phyloP scores from a whole-genome alignment of 2,329 filamentous ascomycete genomes.

The Bimuria novae-zelandiae region DNA sequence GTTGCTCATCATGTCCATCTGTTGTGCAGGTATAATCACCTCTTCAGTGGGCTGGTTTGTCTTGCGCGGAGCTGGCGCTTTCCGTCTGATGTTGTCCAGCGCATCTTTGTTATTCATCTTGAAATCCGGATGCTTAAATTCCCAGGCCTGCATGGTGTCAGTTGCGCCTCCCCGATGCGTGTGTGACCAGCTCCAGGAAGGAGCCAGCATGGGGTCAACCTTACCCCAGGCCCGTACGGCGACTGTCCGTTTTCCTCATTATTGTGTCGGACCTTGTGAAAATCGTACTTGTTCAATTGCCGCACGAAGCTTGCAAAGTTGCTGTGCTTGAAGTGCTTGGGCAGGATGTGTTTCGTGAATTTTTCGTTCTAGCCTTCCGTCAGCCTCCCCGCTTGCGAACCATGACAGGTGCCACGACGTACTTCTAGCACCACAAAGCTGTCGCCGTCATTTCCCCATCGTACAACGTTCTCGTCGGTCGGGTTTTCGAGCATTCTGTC shows the following conservation, averaged over 20 bases:
- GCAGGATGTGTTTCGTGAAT: slow-evolving; percentile 95
- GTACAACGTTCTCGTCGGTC: slow-evolving; percentile 86
- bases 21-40: slow-evolving; percentile 77
- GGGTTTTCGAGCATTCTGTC: slow-evolving; percentile 96
- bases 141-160: slow-evolving; percentile 70
- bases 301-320: slow-evolving; percentile 97
- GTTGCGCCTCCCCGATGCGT: slow-evolving; percentile 3
- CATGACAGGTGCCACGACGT: slow-evolving; percentile 29
- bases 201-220: slow-evolving; percentile 19
- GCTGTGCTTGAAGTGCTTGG: slow-evolving; percentile 99
- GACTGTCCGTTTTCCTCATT: slow-evolving; percentile 84
- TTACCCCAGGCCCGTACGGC: slow-evolving; percentile 79
- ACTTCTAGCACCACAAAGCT: slow-evolving; percentile 98
- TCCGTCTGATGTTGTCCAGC: slow-evolving; percentile 92
- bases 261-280: slow-evolving; percentile 94
- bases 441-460: slow-evolving; percentile 93
- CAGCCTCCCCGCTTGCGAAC: slow-evolving; percentile 11
- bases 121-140: slow-evolving; percentile 98
- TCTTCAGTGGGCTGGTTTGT: slow-evolving; percentile 63
- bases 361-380: slow-evolving; percentile 77
- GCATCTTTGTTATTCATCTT: slow-evolving; percentile 94
- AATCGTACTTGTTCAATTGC: slow-evolving; percentile 96
- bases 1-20: slow-evolving; percentile 86
- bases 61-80: slow-evolving; percentile 90
- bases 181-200: background rate